These are phyloP conservation scores for Cytospora paraplurivora DNA, from an alignment of 2,329 filamentous ascomycete genomes.

Conservation along the genomic window DNA sequence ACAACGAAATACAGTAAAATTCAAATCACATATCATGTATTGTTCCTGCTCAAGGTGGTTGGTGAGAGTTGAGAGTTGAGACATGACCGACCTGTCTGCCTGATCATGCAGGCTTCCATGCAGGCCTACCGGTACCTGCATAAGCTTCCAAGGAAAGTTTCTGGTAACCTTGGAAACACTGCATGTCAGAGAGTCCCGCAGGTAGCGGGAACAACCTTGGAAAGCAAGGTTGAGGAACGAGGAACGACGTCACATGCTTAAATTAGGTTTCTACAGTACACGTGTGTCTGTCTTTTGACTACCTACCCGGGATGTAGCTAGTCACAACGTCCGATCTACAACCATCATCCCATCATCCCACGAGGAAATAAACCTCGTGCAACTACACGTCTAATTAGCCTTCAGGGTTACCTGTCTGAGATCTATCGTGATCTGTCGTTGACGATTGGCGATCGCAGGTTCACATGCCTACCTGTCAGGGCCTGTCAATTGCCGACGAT, in stretches of 20 bases:
- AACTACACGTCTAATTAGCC: too few relatives aligned
- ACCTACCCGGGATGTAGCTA: neutral
- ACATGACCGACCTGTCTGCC: neutral
- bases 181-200: neutral
- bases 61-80: too few relatives aligned
- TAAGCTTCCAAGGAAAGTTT: constrained; percentile 2
- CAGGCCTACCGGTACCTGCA: constrained; percentile 18
- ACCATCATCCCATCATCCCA: too few relatives aligned
- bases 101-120: constrained; percentile 6
- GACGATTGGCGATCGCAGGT: too few relatives aligned
- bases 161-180: neutral
- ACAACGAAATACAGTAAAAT: constrained; percentile 23
- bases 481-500: too few relatives aligned
- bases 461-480: too few relatives aligned
- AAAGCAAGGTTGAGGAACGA: too few relatives aligned
- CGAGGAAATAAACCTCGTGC: too few relatives aligned
- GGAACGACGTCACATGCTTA: neutral
- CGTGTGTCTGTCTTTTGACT: neutral
- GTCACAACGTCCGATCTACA: too few relatives aligned
- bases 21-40: neutral
- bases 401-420: too few relatives aligned
- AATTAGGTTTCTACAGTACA: neutral
- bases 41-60: neutral
- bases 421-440: too few relatives aligned
- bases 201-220: neutral